Base-by-base conservation (phyloP, 1,284 basidiomycete genomes). In the Boletus sp. region DNA sequence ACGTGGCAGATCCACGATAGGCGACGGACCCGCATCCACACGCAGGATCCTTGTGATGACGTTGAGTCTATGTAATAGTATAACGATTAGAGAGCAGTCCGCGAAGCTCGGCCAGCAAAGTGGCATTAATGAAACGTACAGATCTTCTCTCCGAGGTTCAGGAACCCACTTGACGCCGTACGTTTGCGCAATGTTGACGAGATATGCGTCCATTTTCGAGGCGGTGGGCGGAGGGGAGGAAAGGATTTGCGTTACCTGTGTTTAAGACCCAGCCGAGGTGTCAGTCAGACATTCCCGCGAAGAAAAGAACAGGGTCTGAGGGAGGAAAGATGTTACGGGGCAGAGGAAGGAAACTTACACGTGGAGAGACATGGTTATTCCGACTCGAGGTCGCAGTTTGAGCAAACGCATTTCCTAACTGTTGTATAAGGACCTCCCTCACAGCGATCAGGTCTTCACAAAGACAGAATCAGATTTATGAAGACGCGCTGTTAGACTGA, bases 81-180 rank as follows among this genome's bases (percentile, higher is more conserved):
- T 36, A 34, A 45, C 27, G 22, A 26, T 54, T 26, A 48, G 16
- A n/a, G 12, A 16, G n/a, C 5, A 19, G n/a, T 27, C 36, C 16
- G 10, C 7, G 27, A 36, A 17, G 29, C 29, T 14, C 30, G 5
- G 14, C n/a, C 10, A 23, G n/a, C 32, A 8, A 22, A 22, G 32
- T 6, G 8, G n/a, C 27, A 1, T 8, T 8, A 27, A 36, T 45
- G 26, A 39, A 23, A 69, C 80, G 29, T 43, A 85, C 86, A 81
- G 73, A 53, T 86, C 77, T 56, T 82, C 73, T 47, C 81, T 73
- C 4, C 70, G 71, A 46, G 75, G 75, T 53, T 80, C 80, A 17
- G 84, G 81, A 12, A 57, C 62, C 86, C 86, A 89, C 25, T 74
- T 62, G n/a, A 88, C 68, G 25, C 69, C 69, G 55, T 80, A 75